Evolutionary conservation across 1,284 basidiomycete genomes (phyloP), one percentile per base, ranked within the genome.

Genomic region (Cutaneotrichosporon cutaneum): DNA sequence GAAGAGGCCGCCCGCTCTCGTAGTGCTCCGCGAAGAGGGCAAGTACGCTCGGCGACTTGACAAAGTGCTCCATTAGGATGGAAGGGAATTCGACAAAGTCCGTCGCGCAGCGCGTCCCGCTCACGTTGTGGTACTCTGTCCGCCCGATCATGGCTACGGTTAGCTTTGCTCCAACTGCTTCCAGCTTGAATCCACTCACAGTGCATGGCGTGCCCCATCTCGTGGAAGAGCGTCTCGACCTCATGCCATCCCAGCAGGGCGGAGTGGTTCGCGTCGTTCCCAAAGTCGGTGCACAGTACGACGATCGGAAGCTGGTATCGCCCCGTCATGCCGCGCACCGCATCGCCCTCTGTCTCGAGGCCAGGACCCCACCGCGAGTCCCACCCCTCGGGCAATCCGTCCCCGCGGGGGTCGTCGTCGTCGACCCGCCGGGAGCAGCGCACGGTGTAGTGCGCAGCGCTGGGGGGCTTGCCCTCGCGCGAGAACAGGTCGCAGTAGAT

Each of bases 121-220:
- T 89, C 1, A 98, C 94, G 73, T 98, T 98, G 80, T 98, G 95
- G 75, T 95, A 98, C 71, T 95, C 93, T 7, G 94, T 99, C 42
- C 92, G 85, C 22, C 95, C 96, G 63, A 99, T 90, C 96, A 99
- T 99, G 1, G 95, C 94, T 48, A 51, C 14, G 9, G 51, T 22
- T 33, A 64, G 62, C 27, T 14, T 14, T 21, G 30, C 8, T 13
- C 32, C 7, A 33, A 33, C 6, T 33, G 7, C 14, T 3, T 22
- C 5, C 4, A 0, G 18, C 4, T 21, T 26, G 21, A 21, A 22
- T 18, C 45, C 8, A 83, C 92, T 84, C 72, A 94, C 94, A 99
- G 76, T 99, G 95, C 85, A 99, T 93, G 2, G 96, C 95, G 78
- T 99, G 95, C 0, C 95, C 95, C 94, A 99, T 98, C 80, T 99